These are phyloP conservation scores for Pichia rugopelliculosa DNA, from an alignment of 805 yeast species.

Conservation along the genomic window DNA sequence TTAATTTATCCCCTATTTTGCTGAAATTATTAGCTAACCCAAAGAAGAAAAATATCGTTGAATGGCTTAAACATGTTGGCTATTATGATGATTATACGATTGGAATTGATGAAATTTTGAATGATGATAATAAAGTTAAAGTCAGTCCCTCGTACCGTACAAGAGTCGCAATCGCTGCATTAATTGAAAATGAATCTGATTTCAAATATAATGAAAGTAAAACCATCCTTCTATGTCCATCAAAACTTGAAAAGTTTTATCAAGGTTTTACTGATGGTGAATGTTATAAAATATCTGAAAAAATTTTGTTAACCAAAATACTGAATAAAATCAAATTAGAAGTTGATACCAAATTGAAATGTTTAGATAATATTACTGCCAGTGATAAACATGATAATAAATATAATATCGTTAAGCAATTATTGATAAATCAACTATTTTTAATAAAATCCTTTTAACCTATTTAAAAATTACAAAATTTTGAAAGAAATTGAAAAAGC, in stretches of 20 bases:
- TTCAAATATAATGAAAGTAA: not conserved
- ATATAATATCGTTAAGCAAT: not conserved
- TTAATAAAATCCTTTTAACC: not conserved
- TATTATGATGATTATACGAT: slow-evolving; percentile 75
- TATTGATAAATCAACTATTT: not conserved
- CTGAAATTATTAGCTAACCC: slow-evolving; percentile 1
- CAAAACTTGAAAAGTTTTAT: slow-evolving; percentile 31
- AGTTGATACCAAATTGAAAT: slow-evolving; percentile 1
- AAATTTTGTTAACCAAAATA: slow-evolving; percentile 28
- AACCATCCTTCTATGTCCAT: slow-evolving; percentile 19
- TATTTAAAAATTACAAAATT: not conserved
- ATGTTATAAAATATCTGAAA: slow-evolving; percentile 28
- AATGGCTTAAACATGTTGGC: slow-evolving; percentile 36
- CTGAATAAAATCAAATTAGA: slow-evolving; percentile 21
- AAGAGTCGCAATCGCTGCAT: slow-evolving; percentile 62
- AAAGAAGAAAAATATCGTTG: slow-evolving; percentile 1
- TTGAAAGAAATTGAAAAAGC: not conserved
- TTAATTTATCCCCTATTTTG: slow-evolving; percentile 12
- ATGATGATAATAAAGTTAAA: not conserved
- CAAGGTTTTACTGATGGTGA: slow-evolving; percentile 45
- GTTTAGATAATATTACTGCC: not conserved
- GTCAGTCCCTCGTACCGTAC: slow-evolving; percentile 60
- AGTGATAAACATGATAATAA: not conserved
- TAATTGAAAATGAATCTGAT: slow-evolving; percentile 29
- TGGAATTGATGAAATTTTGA: slow-evolving; percentile 21